Base-by-base conservation (phyloP, 495 filamentous ascomycete genomes). In the Hypoxylon intermedium region DNA sequence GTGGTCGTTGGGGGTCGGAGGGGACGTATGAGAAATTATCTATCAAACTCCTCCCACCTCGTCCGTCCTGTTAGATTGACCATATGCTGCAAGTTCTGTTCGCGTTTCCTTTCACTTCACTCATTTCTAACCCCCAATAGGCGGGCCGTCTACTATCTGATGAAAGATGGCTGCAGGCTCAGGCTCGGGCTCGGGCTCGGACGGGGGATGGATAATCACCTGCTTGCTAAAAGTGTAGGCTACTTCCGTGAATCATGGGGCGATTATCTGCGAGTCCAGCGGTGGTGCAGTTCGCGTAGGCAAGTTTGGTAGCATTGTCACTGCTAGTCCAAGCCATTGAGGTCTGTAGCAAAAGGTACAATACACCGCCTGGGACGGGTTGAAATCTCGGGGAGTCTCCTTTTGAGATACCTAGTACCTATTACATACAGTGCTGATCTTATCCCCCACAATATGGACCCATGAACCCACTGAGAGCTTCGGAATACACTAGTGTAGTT, bases 301-400 rank as follows among this genome's bases (percentile, higher is more conserved):
- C 40, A 59, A 26, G 41, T 59, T 51, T 21, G 45, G 56, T 47
- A 59, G 23, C 48, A 41, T 52, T 34, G 46, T 28, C 31, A 38
- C 48, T 13, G 52, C 55, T 21, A 28, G 55, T 51, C 38, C 13
- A 53, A 46, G 31, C 26, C 46, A 40, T 40, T 30, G 47, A 45
- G 28, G 42, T 50, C 46, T 46, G 46, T 45, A 12, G 50, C 16
- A 43, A 15, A 24, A 41, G 11, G 20, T 52, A 58, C 55, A 58
- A 30, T 52, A 58, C 55, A 58, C 55, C 55, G 55, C 55, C 40
- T 58, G 21, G 45, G 24, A 37, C n/a, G 18, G 55, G 40, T 44
- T 50, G 34, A 45, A 45, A 59, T 52, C 47, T 59, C 47, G 48
- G 56, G 56, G n/a, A n/a, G 41, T 52, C 33, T 52, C 40, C 48